Base-by-base conservation (phyloP, 257 asterid genomes). In the Striga asiatica region DNA sequence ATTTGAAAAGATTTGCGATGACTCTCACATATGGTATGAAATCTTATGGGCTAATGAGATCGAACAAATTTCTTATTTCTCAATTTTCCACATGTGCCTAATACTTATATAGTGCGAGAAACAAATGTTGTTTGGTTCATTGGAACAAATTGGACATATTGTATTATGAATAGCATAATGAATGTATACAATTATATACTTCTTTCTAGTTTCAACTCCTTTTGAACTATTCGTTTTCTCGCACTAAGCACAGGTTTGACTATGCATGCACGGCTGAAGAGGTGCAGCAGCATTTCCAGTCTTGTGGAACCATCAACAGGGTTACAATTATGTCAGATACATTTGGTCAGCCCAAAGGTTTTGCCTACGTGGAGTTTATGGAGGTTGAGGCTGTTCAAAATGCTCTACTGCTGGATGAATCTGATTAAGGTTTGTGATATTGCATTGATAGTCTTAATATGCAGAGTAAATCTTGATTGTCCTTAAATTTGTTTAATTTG, bases 311-410 rank as follows among this genome's bases (percentile, higher is more conserved):
- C 7, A 67, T 78, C 35, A 78, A 75, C 65, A 63, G 81, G 57
- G 75, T 75, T 32, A 78, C 85, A 12, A 78, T 78, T 43, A 35
- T 71, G 77, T 72, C 74, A 2, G 78, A 78, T 68, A 61, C 56
- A 28, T 72, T 66, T 70, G 79, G 82, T 39, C 68, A 75, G 20
- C 85, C 82, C 27, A 78, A 75, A 62, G 82, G 85, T 8, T 79
- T 60, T 38, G 85, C 85, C 1, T 75, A 70, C 62, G 82, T 79
- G 10, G 85, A 79, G 50, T 79, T 79, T 34, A 70, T 58, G 13
- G 80, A 79, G 51, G 18, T 49, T 18, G 80, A 79, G 41, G 76
- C 82, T 58, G 76, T 75, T 67, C 78, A 70, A 53, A 71, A 73
- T 37, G 82, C 85, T 28, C 18, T 75, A 24, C 34, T 55, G 16